Evolutionary conservation across 352 stramenopile genomes (phyloP).

Genomic region (Globisporangium megalacanthum): DNA sequence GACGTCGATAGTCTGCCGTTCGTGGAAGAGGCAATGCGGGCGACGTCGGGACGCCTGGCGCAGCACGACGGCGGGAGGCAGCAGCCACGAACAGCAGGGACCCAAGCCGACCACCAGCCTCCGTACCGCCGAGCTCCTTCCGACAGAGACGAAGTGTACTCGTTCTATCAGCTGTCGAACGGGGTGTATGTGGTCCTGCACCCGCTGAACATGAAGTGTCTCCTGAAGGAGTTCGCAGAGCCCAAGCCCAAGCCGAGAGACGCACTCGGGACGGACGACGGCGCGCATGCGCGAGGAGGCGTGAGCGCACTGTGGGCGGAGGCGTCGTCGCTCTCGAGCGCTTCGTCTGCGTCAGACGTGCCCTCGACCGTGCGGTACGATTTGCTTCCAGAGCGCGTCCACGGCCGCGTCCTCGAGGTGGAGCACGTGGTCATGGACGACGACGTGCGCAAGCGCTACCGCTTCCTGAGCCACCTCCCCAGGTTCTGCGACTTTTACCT

Average conservation of each 20-base stretch:
- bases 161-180: conserved; percentile 84
- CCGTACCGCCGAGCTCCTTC: not conserved
- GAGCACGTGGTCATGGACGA: conserved; percentile 88
- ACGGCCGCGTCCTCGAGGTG: conserved; percentile 70
- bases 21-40: conserved; percentile 73
- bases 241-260: conserved; percentile 15
- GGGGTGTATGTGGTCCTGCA: conserved; percentile 88
- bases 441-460: conserved; percentile 76
- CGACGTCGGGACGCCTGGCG: conserved; percentile 53
- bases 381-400: conserved; percentile 45
- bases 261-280: not conserved
- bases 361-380: conserved; percentile 31
- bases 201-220: conserved; percentile 86
- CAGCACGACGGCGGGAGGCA: conserved; percentile 19
- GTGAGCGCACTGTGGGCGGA: conserved; percentile 27
- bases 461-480: conserved; percentile 83
- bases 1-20: conserved; percentile 76
- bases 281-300: conserved; percentile 14
- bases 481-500: conserved; percentile 86
- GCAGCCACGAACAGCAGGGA: conserved; percentile 15
- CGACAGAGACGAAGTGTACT: conserved; percentile 33
- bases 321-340: conserved; percentile 13
- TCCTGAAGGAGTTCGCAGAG: conserved; percentile 71
- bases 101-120: not conserved
- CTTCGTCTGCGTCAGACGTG: conserved; percentile 2